Evolutionary conservation across 768 basidiomycete genomes (phyloP), one percentile per base, ranked within the genome.

Genomic region (Kwoniella dejecticola): DNA sequence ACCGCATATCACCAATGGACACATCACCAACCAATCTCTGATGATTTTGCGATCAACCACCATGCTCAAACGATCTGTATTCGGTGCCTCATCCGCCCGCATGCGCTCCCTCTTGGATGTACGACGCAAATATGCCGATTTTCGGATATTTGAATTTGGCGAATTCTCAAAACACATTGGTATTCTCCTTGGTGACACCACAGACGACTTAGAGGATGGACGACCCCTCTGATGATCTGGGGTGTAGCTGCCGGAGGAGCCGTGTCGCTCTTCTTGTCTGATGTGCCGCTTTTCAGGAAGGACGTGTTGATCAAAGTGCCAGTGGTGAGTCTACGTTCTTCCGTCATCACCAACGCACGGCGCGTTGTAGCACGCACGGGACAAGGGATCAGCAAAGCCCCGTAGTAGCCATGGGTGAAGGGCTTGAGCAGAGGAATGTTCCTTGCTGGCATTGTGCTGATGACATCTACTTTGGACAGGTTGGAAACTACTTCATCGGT

Each of bases 281-380:
- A 65, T 41, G 70, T 77, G 17, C 76, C 76, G 23, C 57, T 77
- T 26, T 77, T 68, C 70, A 62, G 73, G 62, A 71, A 72, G 53
- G 76, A 77, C 61, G 70, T 77, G 17, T 57, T 77, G 64, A 69
- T 67, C 54, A 71, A 71, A 67, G 64, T 77, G 52, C 76, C 76
- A 10, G 56, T 67, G 36, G 75, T 77, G 60, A 70, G 70, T 64
- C 19, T 3, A 27, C n/a, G n/a, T n/a, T n/a, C n/a, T n/a, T 10
- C 19, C n/a, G 12, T 48, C 33, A 24, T 48, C 47, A 42, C 41
- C n/a, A n/a, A n/a, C n/a, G n/a, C n/a, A n/a, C n/a, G n/a, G n/a
- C n/a, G n/a, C n/a, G n/a, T n/a, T n/a, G n/a, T n/a, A n/a, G n/a
- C n/a, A n/a, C n/a, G n/a, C n/a, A n/a, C n/a, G n/a, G n/a, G n/a